Percentiles rank a stretch among this genome's conserved stretches.
phyloP scores from a whole-genome alignment of 257 asterid species.

The Solanum chiquidenum region DNA sequence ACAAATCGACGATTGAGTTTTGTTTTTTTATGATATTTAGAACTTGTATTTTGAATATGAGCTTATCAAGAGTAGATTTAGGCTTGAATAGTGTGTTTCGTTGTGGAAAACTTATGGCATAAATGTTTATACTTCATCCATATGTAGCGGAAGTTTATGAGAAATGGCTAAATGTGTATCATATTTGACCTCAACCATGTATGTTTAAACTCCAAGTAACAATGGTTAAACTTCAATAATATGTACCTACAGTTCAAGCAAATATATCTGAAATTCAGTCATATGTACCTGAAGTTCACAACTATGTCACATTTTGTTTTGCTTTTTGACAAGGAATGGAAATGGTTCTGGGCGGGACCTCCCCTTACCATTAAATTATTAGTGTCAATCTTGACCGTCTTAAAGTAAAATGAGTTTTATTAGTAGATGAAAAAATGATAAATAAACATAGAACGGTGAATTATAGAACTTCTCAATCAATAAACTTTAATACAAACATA shows the following conservation, averaged over 20 bases:
- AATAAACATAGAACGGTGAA: background rate
- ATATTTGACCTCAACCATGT: background rate
- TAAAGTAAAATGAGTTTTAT: background rate
- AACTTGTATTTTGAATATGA: background rate
- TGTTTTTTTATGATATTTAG: background rate
- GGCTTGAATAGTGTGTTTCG: background rate
- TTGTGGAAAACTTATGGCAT: too few relatives aligned
- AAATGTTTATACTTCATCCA: background rate
- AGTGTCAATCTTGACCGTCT: background rate
- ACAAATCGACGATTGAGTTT: background rate
- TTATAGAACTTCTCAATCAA: background rate
- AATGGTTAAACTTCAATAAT: background rate
- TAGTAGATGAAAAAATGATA: background rate
- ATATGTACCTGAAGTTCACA: background rate
- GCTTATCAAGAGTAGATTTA: background rate
- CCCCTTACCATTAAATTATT: background rate
- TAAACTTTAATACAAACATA: background rate
- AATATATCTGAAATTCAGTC: background rate
- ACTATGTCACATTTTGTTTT: background rate
- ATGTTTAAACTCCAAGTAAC: background rate
- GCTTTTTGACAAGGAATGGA: background rate
- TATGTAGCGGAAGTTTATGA: background rate
- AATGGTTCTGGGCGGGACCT: background rate
- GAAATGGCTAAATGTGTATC: background rate
- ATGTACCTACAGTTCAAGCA: background rate